Evolutionary conservation across 768 basidiomycete species (phyloP).

Genomic region (Calocera viscosa): DNA sequence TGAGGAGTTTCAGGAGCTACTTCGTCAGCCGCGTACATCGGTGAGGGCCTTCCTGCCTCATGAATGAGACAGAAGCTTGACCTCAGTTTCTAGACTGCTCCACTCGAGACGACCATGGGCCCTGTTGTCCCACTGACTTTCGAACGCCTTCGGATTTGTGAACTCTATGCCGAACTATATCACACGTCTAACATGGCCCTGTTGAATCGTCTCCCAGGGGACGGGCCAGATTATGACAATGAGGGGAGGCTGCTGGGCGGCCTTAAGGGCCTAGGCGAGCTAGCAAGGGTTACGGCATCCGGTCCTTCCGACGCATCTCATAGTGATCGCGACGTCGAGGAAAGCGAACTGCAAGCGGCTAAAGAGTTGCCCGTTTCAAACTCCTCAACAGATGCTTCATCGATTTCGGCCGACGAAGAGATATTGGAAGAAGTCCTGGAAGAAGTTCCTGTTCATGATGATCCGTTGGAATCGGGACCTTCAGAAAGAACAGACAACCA

Average conservation of each 20-base stretch:
- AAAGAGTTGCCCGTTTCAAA: conserved; percentile 28
- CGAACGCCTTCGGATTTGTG: conserved; percentile 91
- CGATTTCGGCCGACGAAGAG: conserved; percentile 21
- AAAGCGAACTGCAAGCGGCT: conserved; percentile 12
- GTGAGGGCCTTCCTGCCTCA: conserved; percentile 34
- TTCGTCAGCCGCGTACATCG: conserved; percentile 61
- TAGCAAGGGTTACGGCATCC: conserved; percentile 53
- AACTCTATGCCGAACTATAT: conserved; percentile 89
- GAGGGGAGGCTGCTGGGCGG: conserved; percentile 85
- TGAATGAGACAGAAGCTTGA: not conserved
- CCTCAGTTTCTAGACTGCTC: conserved; percentile 39
- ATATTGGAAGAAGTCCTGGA: conserved; percentile 19
- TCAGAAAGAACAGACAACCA: not conserved
- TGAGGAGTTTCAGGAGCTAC: conserved; percentile 52
- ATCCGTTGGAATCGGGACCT: conserved; percentile 18
- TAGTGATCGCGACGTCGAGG: conserved; percentile 5
- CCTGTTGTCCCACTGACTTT: conserved; percentile 70
- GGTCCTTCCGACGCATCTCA: not conserved
- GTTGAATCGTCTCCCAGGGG: conserved; percentile 65
- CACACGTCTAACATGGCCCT: conserved; percentile 98
- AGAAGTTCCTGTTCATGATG: conserved; percentile 17
- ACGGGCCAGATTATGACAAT: conserved; percentile 58
- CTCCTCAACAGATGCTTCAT: conserved; percentile 25
- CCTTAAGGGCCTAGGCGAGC: conserved; percentile 64
- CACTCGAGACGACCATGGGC: conserved; percentile 63